Percentiles rank a stretch among this genome's conserved stretches.
These are phyloP conservation scores for Cylindrotheca fusiformis DNA, from an alignment of 108 stramenopile genomes.

Conservation along the genomic window DNA sequence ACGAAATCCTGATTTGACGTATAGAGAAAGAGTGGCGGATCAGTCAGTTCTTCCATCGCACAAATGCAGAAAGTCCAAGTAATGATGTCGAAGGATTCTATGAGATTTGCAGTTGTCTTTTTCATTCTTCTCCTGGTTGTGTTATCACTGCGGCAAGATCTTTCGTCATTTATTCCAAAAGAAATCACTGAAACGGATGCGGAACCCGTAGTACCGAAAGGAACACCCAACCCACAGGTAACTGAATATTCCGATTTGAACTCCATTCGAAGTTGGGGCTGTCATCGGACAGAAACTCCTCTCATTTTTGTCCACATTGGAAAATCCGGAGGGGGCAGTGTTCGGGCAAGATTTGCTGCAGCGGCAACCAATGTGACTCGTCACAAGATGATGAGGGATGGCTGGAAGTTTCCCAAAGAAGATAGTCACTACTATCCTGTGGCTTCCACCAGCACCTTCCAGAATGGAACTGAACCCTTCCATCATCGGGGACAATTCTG, in stretches of 20 bases:
- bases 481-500: conserved; percentile 27
- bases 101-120: no score
- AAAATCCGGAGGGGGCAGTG: conserved; percentile 38
- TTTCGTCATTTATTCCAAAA: no score
- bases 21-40: no score
- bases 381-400: neutral
- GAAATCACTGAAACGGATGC: no score
- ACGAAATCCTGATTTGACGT: no score
- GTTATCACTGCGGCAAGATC: no score
- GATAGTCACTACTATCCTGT: conserved; percentile 35
- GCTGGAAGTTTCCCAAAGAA: conserved; percentile 10
- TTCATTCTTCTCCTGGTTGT: no score
- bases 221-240: no score
- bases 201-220: no score
- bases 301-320: conserved; percentile 52
- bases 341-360: conserved; percentile 36
- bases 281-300: conserved; percentile 34
- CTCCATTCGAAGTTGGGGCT: conserved; percentile 46
- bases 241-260: neutral
- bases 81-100: no score
- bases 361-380: conserved; percentile 26
- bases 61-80: no score
- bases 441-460: neutral
- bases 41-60: no score
- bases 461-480: neutral